Evolutionary conservation across 257 asterid species (phyloP), one percentile per base, ranked within the genome.

Genomic region (Ehretia macrophylla): DNA sequence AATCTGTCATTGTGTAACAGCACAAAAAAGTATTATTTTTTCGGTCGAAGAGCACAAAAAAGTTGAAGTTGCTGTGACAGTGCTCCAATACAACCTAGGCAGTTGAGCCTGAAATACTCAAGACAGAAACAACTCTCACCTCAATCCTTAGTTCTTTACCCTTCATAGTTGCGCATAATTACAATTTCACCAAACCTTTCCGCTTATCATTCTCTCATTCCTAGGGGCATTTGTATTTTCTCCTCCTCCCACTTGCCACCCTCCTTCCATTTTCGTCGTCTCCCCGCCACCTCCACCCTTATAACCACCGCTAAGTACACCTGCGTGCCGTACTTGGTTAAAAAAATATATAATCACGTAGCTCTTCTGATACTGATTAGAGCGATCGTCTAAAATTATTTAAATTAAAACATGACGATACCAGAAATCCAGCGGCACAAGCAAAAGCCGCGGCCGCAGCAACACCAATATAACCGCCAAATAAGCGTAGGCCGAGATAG

Each of bases 401-500:
- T 27, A 27, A 27, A 27, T 10, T 42, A 42, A 42, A 42, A 3
- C 37, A 51, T 51, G 56, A 4, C 56, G 16, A 32, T 13, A 6
- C 56, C 35, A 14, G 32, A 51, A 21, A 6, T 3, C 17, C 8
- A 52, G 35, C 38, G 17, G 21, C 53, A 48, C 4, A 48, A 17
- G 13, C 53, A 16, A 4, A 48, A 48, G 21, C 21, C 53, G 21
- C 1, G 21, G 53, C 18, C 21, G 58, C 64, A 66, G 18, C 68
- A 39, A 0, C 47, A 13, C 35, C 19, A 50, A 51, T 47, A 58
- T 23, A 19, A 8, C 42, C 21, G 0, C 45, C 14, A 10, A 42
- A 42, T 14, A 11, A 42, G 14, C 11, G 47, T 10, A 4, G 70
- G 51, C 51, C 56, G 22, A 37, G 47, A 42, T 10, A 42, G 81